Evolutionary conservation across 1,284 basidiomycete genomes (phyloP).

Genomic region (Marasmius oreades): DNA sequence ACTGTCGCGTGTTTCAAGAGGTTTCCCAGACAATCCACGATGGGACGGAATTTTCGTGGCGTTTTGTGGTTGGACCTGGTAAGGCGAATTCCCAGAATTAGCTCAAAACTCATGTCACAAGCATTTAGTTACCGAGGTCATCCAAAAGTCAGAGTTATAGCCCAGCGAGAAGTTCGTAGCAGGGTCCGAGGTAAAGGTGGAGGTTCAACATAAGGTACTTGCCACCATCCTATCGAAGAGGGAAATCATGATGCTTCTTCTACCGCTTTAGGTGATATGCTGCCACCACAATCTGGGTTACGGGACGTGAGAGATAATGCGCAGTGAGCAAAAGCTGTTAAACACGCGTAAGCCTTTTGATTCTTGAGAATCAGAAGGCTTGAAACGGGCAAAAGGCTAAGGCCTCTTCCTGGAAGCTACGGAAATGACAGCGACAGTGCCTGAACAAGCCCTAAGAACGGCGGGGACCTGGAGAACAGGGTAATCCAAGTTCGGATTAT

Average conservation of each 20-base stretch:
- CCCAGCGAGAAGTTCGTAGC: neutral
- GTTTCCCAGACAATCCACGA: too few species aligned
- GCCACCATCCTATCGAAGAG: neutral
- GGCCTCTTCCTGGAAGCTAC: neutral
- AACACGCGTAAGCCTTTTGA: neutral
- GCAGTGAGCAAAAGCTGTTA: neutral
- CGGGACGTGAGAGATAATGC: neutral
- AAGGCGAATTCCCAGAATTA: too few species aligned
- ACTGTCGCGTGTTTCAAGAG: too few species aligned
- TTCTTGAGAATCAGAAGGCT: neutral
- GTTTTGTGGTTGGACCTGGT: too few species aligned
- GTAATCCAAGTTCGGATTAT: too few species aligned
- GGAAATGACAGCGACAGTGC: neutral
- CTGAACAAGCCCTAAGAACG: too few species aligned
- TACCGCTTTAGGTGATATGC: neutral
- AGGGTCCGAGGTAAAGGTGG: neutral
- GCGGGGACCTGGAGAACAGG: too few species aligned
- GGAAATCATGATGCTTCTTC: neutral
- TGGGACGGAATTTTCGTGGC: too few species aligned
- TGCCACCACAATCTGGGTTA: neutral
- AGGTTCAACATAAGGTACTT: neutral
- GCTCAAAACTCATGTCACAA: too few species aligned
- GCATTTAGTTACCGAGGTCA: too few species aligned
- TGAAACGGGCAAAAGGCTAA: neutral
- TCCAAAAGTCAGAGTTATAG: too few species aligned